Evolutionary conservation across 257 asterid species (phyloP), one percentile per base, ranked within the genome.

Genomic region (Solanum corneliomulleri): DNA sequence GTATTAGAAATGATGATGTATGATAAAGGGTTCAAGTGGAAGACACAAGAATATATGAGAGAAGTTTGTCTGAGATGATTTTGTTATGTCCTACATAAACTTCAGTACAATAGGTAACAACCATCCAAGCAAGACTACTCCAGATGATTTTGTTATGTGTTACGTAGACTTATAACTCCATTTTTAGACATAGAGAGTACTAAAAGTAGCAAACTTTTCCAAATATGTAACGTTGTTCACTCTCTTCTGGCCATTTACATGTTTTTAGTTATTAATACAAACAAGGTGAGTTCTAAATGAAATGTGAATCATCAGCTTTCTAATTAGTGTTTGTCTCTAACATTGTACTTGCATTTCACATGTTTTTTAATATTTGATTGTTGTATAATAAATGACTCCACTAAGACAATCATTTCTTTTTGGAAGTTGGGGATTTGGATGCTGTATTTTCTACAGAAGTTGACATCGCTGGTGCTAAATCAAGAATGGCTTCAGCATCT

Each of bases 361-460:
- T 80, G 68, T 16, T 49, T 78, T 80, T 11, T 80, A 29, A 66
- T 27, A 80, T 45, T 16, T 80, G 68, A 77, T 77, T 44, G 37
- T 44, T 25, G 12, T 25, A 77, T 44, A 21, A 11, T 37, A 74
- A 44, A 44, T 80, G 66, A 16, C 29, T 29, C 85, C 68, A 29
- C 85, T 80, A 80, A 87, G 29, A 13, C 12, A 52, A 58, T 42
- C 82, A 39, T 25, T 44, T n/a, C n/a, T 68, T 66, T 89, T 49
- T 44, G 86, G 89, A 94, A 94, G 99, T 86, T 87, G 89, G 91
- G 85, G 85, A 90, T 89, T 88, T 95, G 94, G 95, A 93, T 72
- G 98, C 96, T 62, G 98, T 93, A 86, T 88, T 94, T 91, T 91
- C 94, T 72, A 90, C 98, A 13, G 99, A 94, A 93, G 93, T 93